phyloP scores from a whole-genome alignment of 345 rosid species.

The Noccaea caerulescens region DNA sequence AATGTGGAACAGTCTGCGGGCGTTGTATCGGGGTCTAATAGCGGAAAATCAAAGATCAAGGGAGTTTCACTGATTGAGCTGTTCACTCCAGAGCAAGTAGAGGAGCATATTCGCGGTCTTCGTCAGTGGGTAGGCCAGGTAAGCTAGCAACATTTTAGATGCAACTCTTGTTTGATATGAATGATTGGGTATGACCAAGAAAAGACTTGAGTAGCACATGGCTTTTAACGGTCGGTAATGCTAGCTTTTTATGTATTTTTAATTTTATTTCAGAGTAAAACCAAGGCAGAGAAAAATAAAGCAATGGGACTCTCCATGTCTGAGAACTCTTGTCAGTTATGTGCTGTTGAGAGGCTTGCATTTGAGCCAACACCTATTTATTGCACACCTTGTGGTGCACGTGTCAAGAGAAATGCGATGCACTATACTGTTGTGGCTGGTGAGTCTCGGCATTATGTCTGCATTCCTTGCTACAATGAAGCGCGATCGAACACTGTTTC shows the following conservation, averaged over 20 bases:
- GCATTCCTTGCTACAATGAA: conserved; percentile 95
- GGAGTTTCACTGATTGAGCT: conserved; percentile 93
- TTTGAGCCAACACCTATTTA: conserved; percentile 98
- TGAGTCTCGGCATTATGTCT: conserved; percentile 88
- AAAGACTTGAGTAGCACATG: conserved; percentile 12
- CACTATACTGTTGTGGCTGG: conserved; percentile 87
- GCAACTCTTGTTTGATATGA: conserved; percentile 34
- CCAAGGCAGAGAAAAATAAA: conserved; percentile 95
- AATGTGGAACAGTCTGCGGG: conserved; percentile 48
- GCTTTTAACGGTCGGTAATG: conserved; percentile 14
- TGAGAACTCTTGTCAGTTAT: conserved; percentile 96
- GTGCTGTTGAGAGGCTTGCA: conserved; percentile 99
- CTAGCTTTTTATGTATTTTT: conserved; percentile 27
- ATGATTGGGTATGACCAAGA: conserved; percentile 24
- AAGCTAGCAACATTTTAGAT: conserved; percentile 16
- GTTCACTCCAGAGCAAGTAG: conserved; percentile 96
- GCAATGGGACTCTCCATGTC: conserved; percentile 97
- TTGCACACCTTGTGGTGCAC: conserved; percentile 94
- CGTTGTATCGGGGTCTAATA: conserved; percentile 57
- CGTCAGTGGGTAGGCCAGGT: conserved; percentile 99
- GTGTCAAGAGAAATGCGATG: conserved; percentile 96
- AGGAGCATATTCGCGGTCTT: conserved; percentile 87
- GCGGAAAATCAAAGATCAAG: conserved; percentile 90
- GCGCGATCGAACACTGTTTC: conserved; percentile 75
- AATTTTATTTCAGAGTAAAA: conserved; percentile 69